Conservation (phyloP, 768 basidiomycete genomes). For the Holtermanniella nyarrowii region DNA sequence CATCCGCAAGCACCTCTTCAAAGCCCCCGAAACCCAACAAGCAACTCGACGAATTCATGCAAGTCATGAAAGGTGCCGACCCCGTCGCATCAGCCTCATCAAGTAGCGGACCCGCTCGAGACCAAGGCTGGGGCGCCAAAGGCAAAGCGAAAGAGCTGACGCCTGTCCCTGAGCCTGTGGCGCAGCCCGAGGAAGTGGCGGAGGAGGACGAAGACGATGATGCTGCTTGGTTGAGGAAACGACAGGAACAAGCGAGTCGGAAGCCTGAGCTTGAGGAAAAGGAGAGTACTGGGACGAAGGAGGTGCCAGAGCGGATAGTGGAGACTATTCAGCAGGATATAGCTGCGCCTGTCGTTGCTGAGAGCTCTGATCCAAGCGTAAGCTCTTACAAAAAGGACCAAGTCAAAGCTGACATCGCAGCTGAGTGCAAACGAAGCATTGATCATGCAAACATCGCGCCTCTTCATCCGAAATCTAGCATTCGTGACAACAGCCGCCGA, state of each 20-base stretch:
- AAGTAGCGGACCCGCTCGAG: conserved; percentile 36
- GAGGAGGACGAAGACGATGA: conserved; percentile 36
- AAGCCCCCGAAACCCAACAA: conserved; percentile 30
- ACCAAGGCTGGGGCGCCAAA: conserved; percentile 30
- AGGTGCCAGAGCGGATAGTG: background rate
- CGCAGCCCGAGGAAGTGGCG: background rate
- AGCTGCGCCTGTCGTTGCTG: too few relatives aligned
- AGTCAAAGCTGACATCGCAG: conserved; percentile 1
- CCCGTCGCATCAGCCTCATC: background rate
- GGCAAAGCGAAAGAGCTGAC: conserved; percentile 14
- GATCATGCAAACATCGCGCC: conserved; percentile 62
- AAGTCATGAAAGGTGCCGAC: conserved; percentile 54
- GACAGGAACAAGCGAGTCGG: conserved; percentile 16
- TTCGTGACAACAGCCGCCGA: conserved; percentile 72
- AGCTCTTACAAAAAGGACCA: conserved; percentile 4
- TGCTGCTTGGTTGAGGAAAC: conserved; percentile 40
- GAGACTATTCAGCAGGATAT: too few relatives aligned
- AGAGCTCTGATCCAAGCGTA: background rate
- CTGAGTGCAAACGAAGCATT: conserved; percentile 42
- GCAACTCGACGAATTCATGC: conserved; percentile 58
- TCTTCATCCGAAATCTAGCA: conserved; percentile 92
- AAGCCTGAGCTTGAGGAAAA: background rate
- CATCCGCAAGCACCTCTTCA: conserved; percentile 7
- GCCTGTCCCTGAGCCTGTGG: conserved; percentile 4
- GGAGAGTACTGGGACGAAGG: background rate